These are phyloP conservation scores for Sclerotiophoma versabilis DNA, from an alignment of 2,329 filamentous ascomycete species.

Conservation along the genomic window DNA sequence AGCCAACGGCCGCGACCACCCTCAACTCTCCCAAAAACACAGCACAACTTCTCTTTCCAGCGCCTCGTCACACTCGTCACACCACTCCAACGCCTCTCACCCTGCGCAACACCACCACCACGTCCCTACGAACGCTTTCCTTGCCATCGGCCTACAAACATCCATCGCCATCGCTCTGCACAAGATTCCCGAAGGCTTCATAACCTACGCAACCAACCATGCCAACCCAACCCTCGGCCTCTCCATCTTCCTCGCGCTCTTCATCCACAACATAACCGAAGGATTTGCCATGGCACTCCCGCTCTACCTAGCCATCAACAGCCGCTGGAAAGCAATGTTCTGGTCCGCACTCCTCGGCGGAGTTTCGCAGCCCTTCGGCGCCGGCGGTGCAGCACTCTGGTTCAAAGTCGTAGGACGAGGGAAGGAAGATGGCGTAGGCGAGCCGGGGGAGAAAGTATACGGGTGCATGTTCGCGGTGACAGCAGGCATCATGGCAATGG, in stretches of 20 bases:
- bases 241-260: conserved; percentile 92
- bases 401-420: conserved; percentile 72
- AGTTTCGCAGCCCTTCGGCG: conserved; percentile 84
- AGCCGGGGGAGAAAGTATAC: conserved; percentile 67
- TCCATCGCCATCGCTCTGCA: conserved; percentile 94
- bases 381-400: conserved; percentile 83
- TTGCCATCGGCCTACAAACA: conserved; percentile 94
- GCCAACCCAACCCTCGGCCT: conserved; percentile 88
- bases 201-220: conserved; percentile 97
- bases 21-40: conserved; percentile 5
- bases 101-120: conserved; percentile 82
- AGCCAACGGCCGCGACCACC: conserved; percentile 13
- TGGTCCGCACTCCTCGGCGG: conserved; percentile 87
- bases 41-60: conserved; percentile 15
- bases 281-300: conserved; percentile 94
- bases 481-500: conserved; percentile 93
- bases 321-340: conserved; percentile 79
- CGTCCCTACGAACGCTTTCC: conserved; percentile 90
- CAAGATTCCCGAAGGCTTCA: conserved; percentile 86
- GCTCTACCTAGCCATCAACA: conserved; percentile 87
- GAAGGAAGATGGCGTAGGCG: conserved; percentile 51
- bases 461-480: conserved; percentile 87
- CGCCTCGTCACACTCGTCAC: conserved; percentile 15
- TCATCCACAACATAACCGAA: conserved; percentile 98
- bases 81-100: conserved; percentile 29